A percentile compares a stretch with the other conserved stretches of the same genome.
Conservation (phyloP, 352 stramenopile species). For the Globisporangium acanthophoron region DNA sequence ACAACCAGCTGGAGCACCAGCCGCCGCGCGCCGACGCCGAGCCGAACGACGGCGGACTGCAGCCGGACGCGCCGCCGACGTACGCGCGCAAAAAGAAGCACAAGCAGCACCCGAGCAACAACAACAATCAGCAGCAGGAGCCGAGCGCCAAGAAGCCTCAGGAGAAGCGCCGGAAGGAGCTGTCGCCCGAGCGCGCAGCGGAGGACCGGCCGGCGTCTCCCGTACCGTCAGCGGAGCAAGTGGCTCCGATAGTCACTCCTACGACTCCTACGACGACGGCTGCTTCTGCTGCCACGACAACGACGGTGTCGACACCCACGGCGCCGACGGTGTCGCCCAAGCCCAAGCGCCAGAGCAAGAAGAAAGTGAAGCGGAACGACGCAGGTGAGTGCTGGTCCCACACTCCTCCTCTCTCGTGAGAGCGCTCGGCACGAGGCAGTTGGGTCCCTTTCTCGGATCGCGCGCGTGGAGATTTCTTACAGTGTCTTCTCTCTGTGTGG, state of each 20-base stretch:
- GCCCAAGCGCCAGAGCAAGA: conserved; percentile 10
- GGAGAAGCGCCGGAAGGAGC: neutral
- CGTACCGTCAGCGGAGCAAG: neutral
- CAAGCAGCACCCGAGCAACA: conserved; percentile 1
- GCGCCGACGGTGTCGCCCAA: conserved; percentile 1
- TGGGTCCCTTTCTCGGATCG: neutral
- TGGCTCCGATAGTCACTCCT: neutral
- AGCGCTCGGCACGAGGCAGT: neutral
- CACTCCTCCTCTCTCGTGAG: neutral
- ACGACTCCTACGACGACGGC: neutral
- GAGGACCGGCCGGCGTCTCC: neutral
- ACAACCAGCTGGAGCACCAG: conserved; percentile 11
- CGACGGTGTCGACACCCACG: neutral
- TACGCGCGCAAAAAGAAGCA: conserved; percentile 20
- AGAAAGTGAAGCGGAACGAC: conserved; percentile 5
- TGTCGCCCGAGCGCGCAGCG: neutral
- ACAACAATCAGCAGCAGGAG: neutral
- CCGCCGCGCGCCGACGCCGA: neutral
- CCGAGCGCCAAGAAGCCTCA: neutral
- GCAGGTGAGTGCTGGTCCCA: neutral
- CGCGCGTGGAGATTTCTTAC: neutral
- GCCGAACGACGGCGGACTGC: neutral
- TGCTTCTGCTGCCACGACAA: no score
- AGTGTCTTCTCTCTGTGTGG: neutral
- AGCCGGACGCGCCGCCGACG: conserved; percentile 3